Conservation (phyloP, 2,329 filamentous ascomycete species). For the Botryotinia globosa region DNA sequence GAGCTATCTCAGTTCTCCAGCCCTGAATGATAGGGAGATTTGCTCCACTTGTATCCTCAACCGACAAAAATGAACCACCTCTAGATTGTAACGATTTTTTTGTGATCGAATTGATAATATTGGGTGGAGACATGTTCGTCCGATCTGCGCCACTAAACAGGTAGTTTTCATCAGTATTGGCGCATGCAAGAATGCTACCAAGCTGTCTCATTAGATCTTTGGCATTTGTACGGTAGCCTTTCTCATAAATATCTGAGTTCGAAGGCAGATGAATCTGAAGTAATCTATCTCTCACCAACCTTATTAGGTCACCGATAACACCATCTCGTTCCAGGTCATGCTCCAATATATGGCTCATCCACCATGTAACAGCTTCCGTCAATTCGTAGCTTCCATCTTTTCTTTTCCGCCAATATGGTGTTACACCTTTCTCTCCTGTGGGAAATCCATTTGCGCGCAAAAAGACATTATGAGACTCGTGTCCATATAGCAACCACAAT, state of each 20-base stretch:
- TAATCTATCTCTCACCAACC: neutral
- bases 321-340: neutral
- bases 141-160: neutral
- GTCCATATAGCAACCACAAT: conserved; percentile 6
- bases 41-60: neutral
- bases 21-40: neutral
- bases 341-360: neutral
- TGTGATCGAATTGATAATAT: neutral
- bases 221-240: neutral
- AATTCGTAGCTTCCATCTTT: neutral
- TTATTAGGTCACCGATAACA: neutral
- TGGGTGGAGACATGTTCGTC: neutral
- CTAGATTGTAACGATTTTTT: neutral
- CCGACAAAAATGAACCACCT: neutral
- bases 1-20: neutral
- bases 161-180: neutral
- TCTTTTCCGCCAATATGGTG: neutral
- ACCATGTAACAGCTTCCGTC: neutral
- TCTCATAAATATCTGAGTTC: neutral
- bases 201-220: neutral
- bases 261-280: neutral
- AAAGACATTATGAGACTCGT: neutral
- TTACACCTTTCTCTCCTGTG: neutral
- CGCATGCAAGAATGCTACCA: neutral
- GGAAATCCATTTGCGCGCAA: neutral